phyloP scores from a whole-genome alignment of 768 basidiomycete genomes.

The Pisolithus tinctorius region DNA sequence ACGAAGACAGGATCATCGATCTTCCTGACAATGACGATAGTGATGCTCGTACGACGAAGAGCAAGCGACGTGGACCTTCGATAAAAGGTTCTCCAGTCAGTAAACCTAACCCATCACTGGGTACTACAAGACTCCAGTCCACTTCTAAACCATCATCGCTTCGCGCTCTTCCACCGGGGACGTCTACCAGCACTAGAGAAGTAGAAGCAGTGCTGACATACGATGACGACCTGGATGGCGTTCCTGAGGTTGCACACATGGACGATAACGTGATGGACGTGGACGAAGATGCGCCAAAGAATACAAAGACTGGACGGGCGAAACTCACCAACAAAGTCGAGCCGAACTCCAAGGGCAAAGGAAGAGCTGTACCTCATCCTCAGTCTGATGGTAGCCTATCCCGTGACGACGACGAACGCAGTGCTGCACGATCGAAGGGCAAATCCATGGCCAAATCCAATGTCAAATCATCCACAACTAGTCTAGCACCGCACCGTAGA shows the following conservation, averaged over 20 bases:
- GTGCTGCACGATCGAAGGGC: background rate
- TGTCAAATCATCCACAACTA: background rate
- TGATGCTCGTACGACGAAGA: background rate
- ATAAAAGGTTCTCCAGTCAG: background rate
- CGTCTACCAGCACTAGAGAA: conserved; percentile 19
- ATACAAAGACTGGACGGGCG: background rate
- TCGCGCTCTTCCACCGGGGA: conserved; percentile 3
- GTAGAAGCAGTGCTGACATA: conserved; percentile 19
- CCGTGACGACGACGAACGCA: background rate
- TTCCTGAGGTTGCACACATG: background rate
- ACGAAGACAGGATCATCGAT: conserved; percentile 18
- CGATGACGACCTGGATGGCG: conserved; percentile 7
- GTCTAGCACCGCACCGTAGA: background rate
- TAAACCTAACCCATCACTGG: conserved; percentile 3
- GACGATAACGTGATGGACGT: background rate
- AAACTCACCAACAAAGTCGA: conserved; percentile 1
- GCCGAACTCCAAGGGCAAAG: conserved; percentile 1
- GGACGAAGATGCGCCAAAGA: conserved; percentile 3
- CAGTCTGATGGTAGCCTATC: background rate
- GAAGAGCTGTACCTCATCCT: background rate
- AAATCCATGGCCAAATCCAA: background rate
- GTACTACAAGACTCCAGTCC: conserved; percentile 3
- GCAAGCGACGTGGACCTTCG: background rate
- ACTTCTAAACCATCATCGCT: conserved; percentile 3
- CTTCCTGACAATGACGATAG: conserved; percentile 15